phyloP scores from a whole-genome alignment of 805 yeast genomes.

The Geotrichum ghanense region DNA sequence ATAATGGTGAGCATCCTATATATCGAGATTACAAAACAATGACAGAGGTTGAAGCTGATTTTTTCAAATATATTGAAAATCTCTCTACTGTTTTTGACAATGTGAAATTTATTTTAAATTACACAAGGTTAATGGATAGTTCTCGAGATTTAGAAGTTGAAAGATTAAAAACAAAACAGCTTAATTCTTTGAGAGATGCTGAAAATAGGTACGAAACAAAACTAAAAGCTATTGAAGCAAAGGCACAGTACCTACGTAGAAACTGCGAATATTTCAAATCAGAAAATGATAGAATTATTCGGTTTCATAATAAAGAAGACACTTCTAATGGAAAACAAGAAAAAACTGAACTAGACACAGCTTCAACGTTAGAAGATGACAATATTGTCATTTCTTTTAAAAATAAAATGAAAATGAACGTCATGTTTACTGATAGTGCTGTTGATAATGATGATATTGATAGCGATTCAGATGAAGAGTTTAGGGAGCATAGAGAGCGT shows the following conservation, averaged over 20 bases:
- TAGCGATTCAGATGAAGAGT: background rate
- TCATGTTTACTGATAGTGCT: background rate
- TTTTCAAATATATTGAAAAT: background rate
- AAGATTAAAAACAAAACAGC: background rate
- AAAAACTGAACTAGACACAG: background rate
- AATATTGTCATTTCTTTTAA: background rate
- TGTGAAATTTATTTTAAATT: background rate
- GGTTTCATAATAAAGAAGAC: background rate
- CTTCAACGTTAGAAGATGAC: background rate
- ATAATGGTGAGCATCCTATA: background rate
- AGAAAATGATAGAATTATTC: background rate
- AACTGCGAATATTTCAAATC: slow-evolving; percentile 1
- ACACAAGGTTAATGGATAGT: background rate
- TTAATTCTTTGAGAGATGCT: background rate
- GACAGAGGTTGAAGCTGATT: slow-evolving; percentile 1
- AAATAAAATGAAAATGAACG: background rate
- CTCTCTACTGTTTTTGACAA: background rate
- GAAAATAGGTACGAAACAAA: background rate
- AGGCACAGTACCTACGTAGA: background rate
- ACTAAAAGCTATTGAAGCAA: background rate
- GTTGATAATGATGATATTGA: background rate
- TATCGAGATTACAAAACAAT: background rate
- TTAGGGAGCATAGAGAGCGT: background rate
- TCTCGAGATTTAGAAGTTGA: background rate
- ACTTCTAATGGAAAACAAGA: background rate